phyloP scores from a whole-genome alignment of 805 yeast genomes.

The Allodekkera sacchari region DNA sequence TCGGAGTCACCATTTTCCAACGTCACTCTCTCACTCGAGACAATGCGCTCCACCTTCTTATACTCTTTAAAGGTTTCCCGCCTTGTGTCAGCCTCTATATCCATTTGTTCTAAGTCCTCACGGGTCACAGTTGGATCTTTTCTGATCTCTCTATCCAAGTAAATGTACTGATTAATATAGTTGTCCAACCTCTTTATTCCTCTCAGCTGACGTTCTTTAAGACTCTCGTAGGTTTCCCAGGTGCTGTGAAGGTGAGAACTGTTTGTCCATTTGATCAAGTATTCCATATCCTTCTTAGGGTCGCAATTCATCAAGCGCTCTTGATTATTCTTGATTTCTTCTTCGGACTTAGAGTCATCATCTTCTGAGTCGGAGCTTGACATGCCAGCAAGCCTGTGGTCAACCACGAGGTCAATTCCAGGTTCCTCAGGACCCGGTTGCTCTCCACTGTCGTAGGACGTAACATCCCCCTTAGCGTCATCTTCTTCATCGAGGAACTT shows the following conservation, averaged over 20 bases:
- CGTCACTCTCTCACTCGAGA: conserved; percentile 69
- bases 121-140: conserved; percentile 74
- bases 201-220: conserved; percentile 39
- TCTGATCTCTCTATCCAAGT: conserved; percentile 68
- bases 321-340: conserved; percentile 15
- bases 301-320: conserved; percentile 19
- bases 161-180: conserved; percentile 71
- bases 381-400: conserved; percentile 37
- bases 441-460: conserved; percentile 21
- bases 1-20: conserved; percentile 54
- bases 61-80: conserved; percentile 78
- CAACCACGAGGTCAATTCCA: conserved; percentile 37
- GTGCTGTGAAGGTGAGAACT: conserved; percentile 90
- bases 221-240: conserved; percentile 67
- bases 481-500: conserved; percentile 52
- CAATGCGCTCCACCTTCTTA: conserved; percentile 82
- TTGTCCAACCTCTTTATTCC: conserved; percentile 87
- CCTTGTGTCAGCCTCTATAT: conserved; percentile 77
- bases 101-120: conserved; percentile 92
- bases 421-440: conserved; percentile 13
- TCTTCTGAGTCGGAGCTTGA: conserved; percentile 9
- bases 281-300: conserved; percentile 53
- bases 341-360: conserved; percentile 10
- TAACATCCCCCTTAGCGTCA: conserved; percentile 37
- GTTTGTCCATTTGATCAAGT: conserved; percentile 77